These are phyloP conservation scores for Debaryomyces nepalensis DNA, from an alignment of 1,139 yeast species.

Conservation along the genomic window DNA sequence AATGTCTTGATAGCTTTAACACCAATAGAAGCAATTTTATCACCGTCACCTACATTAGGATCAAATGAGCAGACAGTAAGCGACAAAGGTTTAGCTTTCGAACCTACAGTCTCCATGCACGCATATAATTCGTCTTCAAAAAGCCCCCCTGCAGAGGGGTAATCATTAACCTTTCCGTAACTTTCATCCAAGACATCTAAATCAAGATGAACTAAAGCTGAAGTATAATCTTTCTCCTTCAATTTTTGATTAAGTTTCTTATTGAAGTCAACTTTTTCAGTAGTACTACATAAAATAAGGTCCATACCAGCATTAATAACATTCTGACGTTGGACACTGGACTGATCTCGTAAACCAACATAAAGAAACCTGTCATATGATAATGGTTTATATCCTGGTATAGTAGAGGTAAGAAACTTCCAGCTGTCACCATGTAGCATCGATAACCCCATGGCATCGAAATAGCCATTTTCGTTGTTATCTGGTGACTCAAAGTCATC, in stretches of 20 bases:
- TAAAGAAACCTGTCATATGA: not conserved
- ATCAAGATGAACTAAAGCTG: not conserved
- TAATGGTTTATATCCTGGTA: not conserved
- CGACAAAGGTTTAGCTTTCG: not conserved
- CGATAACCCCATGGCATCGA: conserved; percentile 1
- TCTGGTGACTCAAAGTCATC: not conserved
- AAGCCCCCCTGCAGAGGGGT: not conserved
- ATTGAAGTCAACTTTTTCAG: not conserved
- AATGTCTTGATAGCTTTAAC: not conserved
- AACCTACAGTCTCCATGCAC: not conserved
- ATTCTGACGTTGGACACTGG: not conserved
- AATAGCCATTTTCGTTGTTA: not conserved
- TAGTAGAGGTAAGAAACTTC: not conserved
- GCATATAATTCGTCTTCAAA: not conserved
- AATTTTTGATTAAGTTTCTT: not conserved
- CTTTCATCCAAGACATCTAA: not conserved
- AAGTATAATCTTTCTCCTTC: not conserved
- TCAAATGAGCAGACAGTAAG: not conserved
- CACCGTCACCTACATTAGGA: not conserved
- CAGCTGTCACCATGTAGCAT: not conserved
- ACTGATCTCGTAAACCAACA: not conserved
- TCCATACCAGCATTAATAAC: conserved; percentile 1
- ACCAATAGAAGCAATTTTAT: not conserved
- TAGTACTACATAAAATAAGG: not conserved
- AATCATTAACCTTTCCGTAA: not conserved